A percentile compares a stretch with the other conserved stretches of the same genome.
Conservation (phyloP, 768 basidiomycete species). For the Calocybe gangraenosa region DNA sequence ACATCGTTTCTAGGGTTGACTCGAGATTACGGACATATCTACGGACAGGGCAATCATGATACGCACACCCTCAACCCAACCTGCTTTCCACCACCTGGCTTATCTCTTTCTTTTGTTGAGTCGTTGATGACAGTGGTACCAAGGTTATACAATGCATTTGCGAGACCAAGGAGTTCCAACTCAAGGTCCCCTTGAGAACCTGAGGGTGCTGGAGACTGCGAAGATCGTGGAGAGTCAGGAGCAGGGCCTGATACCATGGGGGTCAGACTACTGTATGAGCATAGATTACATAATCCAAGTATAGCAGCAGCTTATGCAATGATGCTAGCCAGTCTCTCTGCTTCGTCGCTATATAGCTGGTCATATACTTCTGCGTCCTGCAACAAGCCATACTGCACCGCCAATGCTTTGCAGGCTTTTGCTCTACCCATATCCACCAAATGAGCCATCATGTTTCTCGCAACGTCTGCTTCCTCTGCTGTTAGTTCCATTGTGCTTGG, state of each 20-base stretch:
- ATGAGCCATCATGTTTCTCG: conserved; percentile 14
- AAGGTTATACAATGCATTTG: conserved; percentile 74
- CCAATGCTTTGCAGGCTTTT: conserved; percentile 17
- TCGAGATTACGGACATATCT: not conserved
- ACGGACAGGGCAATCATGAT: not conserved
- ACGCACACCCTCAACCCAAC: conserved; percentile 74
- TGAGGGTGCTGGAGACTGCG: conserved; percentile 66
- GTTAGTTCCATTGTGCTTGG: conserved; percentile 22
- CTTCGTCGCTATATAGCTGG: conserved; percentile 6
- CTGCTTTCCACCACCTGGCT: conserved; percentile 65
- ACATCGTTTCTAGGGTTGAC: conserved; percentile 60
- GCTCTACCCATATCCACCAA: conserved; percentile 17
- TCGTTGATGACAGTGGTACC: conserved; percentile 83
- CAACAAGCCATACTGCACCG: conserved; percentile 11
- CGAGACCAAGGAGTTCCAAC: conserved; percentile 70
- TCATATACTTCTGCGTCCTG: conserved; percentile 14
- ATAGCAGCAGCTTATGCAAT: not conserved
- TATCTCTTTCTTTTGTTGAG: conserved; percentile 75
- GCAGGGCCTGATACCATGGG: conserved; percentile 26
- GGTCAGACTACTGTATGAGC: not conserved
- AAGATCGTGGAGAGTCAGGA: conserved; percentile 68
- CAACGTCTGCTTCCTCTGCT: conserved; percentile 13
- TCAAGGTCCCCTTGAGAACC: conserved; percentile 74
- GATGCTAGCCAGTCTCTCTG: conserved; percentile 3
- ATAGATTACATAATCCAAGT: not conserved